Base-by-base conservation (phyloP, 139 green algal species). In the Coelastrella sp. region DNA sequence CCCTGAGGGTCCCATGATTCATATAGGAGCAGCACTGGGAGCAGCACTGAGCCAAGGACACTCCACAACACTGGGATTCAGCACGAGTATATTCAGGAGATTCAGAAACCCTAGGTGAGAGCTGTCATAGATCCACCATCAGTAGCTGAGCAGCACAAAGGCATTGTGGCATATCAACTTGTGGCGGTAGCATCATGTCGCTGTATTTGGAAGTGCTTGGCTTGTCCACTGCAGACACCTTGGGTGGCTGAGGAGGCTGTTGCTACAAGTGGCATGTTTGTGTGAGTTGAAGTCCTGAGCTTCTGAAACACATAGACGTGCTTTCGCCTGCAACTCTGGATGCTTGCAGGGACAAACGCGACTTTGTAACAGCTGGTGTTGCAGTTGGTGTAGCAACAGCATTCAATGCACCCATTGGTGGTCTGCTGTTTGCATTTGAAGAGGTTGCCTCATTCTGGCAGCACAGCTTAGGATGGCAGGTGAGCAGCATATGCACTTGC, bases 391-490 rank as follows among this genome's bases (percentile, higher is more conserved):
- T 98, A 5, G 96, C 97, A 3, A 93, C 94, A 7, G 97, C 97
- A 7, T 99, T 99, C 92, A 95, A 95, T 79, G 88, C 88, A 10
- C 88, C 88, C 7, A 91, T 91, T 71, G 97, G 97, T 7, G 97
- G 97, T n/a, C 94, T 99, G 90, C 93, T 99, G 74, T 99, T 98
- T 91, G 94, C 96, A 20, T 97, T 98, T 87, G 97, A 99, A 90
- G 97, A 99, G 94, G 92, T 98, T 64, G 95, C 96, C 8, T 96
- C 92, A 64, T 98, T 96, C 93, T 98, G 96, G 94, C 94, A 96
- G 92, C 94, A 96, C 78, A 91, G 90, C 57, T 93, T 99, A 56
- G 95, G 96, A 13, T 98, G 96, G 96, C 96, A 88, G 83, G 68
- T 88, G 68, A 47, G 32, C 32, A 47, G 32, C 32, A 47, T 47